Evolutionary conservation across 73 alveolate species (phyloP).

Genomic region (Effrenium voratum): DNA sequence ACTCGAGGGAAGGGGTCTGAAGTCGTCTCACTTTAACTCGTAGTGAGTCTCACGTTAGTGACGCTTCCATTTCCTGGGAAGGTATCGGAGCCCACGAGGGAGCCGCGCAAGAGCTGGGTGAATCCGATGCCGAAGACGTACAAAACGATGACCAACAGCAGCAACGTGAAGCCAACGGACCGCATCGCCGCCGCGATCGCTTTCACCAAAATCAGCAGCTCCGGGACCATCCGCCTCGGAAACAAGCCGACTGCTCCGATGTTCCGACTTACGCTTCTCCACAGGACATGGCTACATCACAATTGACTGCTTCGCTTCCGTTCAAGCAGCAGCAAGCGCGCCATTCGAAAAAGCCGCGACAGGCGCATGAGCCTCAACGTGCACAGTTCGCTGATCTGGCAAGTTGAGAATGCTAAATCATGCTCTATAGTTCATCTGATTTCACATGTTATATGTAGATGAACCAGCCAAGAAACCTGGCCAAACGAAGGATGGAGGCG

Average conservation of each 20-base stretch:
- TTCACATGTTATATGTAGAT: no score
- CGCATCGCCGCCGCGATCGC: slow-evolving; percentile 89
- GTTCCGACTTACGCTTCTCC: no score
- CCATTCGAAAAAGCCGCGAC: slow-evolving; percentile 92
- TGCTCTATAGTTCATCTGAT: no score
- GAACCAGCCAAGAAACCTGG: slow-evolving; percentile 20
- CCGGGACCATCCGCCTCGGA: slow-evolving; percentile 92
- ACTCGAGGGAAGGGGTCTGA: no score
- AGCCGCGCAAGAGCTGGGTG: slow-evolving; percentile 53
- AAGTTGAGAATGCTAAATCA: no score
- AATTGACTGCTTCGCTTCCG: no score
- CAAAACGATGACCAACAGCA: slow-evolving; percentile 64
- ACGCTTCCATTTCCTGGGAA: background rate
- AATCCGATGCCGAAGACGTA: slow-evolving; percentile 68
- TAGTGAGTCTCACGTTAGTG: background rate
- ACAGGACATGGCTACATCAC: no score
- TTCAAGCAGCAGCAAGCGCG: slow-evolving; percentile 22
- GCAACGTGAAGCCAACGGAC: slow-evolving; percentile 83
- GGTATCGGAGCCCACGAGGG: background rate
- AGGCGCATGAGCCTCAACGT: slow-evolving; percentile 90
- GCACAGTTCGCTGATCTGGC: no score
- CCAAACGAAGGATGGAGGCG: slow-evolving; percentile 83
- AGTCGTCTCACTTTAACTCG: no score
- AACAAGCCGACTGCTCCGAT: no score
- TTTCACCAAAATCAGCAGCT: slow-evolving; percentile 80